Evolutionary conservation across 176 grass and related monocot species (phyloP).

Genomic region (Secale cereale): DNA sequence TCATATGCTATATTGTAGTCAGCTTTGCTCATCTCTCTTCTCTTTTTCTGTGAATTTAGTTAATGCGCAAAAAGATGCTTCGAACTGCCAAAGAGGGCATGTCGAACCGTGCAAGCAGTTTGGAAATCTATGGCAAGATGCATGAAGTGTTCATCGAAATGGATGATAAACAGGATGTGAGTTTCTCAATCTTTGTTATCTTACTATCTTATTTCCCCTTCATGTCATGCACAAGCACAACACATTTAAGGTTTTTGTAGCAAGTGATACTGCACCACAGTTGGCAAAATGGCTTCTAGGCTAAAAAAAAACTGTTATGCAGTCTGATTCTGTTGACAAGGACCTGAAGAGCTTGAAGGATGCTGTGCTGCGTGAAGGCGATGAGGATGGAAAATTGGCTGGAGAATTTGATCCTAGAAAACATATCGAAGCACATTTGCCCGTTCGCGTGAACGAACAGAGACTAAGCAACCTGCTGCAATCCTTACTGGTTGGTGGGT

Average conservation of each 20-base stretch:
- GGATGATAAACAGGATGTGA: slow-evolving; percentile 44
- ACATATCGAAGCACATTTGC: slow-evolving; percentile 79
- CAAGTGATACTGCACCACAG: no score
- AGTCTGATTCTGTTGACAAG: slow-evolving; percentile 50
- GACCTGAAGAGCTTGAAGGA: slow-evolving; percentile 79
- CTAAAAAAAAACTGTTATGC: background rate
- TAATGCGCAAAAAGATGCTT: slow-evolving; percentile 83
- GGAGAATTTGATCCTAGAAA: slow-evolving; percentile 61
- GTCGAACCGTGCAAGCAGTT: slow-evolving; percentile 44
- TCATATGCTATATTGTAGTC: background rate
- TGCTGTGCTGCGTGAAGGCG: slow-evolving; percentile 41
- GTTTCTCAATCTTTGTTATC: background rate
- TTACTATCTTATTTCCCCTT: background rate
- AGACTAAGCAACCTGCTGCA: slow-evolving; percentile 87
- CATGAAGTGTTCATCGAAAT: slow-evolving; percentile 76
- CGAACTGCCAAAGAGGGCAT: slow-evolving; percentile 64
- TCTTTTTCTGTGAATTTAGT: slow-evolving; percentile 32
- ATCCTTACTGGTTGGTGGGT: slow-evolving; percentile 65
- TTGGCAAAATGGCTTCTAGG: background rate
- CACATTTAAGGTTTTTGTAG: background rate
- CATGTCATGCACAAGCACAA: background rate
- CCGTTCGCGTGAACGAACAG: slow-evolving; percentile 88
- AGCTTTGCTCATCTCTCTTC: background rate
- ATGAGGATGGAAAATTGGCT: slow-evolving; percentile 27
- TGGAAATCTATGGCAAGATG: slow-evolving; percentile 92